These are phyloP conservation scores for Trapa bicornis DNA, from an alignment of 345 rosid species.

Conservation along the genomic window DNA sequence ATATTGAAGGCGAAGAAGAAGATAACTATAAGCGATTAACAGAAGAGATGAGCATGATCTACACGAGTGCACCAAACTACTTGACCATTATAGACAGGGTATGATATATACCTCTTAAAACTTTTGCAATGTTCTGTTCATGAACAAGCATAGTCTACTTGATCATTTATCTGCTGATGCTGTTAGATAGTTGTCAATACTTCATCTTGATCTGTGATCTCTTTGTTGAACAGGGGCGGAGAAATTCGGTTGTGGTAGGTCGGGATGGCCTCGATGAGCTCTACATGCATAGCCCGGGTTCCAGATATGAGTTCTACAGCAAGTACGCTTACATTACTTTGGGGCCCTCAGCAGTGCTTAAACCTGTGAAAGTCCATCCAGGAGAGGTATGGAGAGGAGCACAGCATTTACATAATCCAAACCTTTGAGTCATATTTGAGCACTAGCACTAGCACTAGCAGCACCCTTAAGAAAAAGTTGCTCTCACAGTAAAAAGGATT, in stretches of 20 bases:
- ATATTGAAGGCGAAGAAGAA: slow-evolving; percentile 45
- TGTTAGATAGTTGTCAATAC: no score
- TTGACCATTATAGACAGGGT: slow-evolving; percentile 78
- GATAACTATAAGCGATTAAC: slow-evolving; percentile 52
- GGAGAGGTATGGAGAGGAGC: slow-evolving; percentile 60
- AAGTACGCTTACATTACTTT: slow-evolving; percentile 60
- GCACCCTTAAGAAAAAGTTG: background rate
- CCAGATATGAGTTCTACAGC: slow-evolving; percentile 48
- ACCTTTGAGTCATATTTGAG: slow-evolving; percentile 18
- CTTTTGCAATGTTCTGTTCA: background rate
- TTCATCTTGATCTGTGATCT: background rate
- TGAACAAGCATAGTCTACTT: background rate
- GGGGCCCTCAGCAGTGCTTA: slow-evolving; percentile 55
- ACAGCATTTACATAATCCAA: slow-evolving; percentile 62
- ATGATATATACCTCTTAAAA: slow-evolving; percentile 2
- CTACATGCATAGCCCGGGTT: slow-evolving; percentile 79
- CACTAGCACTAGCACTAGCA: no score
- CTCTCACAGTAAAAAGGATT: background rate
- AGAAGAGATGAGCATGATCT: slow-evolving; percentile 62
- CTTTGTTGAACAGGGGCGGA: slow-evolving; percentile 49
- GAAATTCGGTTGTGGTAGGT: slow-evolving; percentile 62
- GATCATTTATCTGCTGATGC: background rate
- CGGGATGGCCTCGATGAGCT: slow-evolving; percentile 64
- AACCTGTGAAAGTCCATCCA: slow-evolving; percentile 44
- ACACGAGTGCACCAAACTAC: slow-evolving; percentile 56